Conservation (phyloP, 257 asterid genomes). For the Verbascum thapsus region DNA sequence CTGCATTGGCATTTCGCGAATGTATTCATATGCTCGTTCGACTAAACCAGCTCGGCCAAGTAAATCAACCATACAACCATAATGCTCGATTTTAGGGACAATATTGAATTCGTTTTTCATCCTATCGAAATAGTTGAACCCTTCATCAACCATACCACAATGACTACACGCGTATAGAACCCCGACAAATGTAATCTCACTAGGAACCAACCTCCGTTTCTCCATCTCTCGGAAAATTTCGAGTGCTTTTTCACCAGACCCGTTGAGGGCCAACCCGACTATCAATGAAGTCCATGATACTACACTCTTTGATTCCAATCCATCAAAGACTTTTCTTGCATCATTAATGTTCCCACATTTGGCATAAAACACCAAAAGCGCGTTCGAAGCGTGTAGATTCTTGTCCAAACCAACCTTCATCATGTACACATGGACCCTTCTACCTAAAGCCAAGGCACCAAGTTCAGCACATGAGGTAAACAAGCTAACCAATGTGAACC, state of each 20-base stretch:
- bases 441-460: conserved; percentile 73
- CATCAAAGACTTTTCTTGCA: conserved; percentile 58
- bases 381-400: conserved; percentile 65
- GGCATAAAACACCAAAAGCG: conserved; percentile 68
- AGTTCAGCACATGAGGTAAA: conserved; percentile 79
- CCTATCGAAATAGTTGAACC: conserved; percentile 59
- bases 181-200: conserved; percentile 73
- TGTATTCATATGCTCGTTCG: conserved; percentile 59
- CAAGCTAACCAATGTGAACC: conserved; percentile 83
- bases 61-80: conserved; percentile 87
- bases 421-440: conserved; percentile 70
- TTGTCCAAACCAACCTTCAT: conserved; percentile 61
- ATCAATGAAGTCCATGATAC: conserved; percentile 78
- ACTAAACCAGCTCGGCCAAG: conserved; percentile 79
- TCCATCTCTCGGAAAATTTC: conserved; percentile 65
- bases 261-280: conserved; percentile 79
- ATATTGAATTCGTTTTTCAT: conserved; percentile 53
- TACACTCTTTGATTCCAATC: conserved; percentile 55
- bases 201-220: conserved; percentile 47
- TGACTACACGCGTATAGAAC: conserved; percentile 88
- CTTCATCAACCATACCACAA: conserved; percentile 77
- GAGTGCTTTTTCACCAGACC: conserved; percentile 68
- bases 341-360: conserved; percentile 71
- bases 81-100: conserved; percentile 74
- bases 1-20: conserved; percentile 59